Percentiles rank a stretch among this genome's conserved stretches.
These are phyloP conservation scores for Cladobotryum mycophilum DNA, from an alignment of 2,329 filamentous ascomycete species.

Conservation along the genomic window DNA sequence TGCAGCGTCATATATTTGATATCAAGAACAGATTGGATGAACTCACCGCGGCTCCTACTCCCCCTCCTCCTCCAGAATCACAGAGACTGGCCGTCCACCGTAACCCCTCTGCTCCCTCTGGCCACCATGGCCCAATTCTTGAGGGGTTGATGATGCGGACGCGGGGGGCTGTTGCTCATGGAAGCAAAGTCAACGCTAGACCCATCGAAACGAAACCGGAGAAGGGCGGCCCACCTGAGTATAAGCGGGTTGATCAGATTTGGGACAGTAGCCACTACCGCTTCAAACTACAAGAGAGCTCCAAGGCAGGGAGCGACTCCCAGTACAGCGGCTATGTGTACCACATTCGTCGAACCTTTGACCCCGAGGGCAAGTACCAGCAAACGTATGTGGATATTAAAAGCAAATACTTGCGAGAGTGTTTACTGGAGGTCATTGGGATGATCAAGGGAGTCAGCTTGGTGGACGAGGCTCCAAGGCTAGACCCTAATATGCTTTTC, in stretches of 20 bases:
- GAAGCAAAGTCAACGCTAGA: background rate
- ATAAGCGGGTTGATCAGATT: slow-evolving; percentile 48
- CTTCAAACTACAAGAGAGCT: slow-evolving; percentile 50
- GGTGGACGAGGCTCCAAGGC: slow-evolving; percentile 69
- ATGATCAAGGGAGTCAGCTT: slow-evolving; percentile 55
- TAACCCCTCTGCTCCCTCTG: no score
- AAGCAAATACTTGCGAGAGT: slow-evolving; percentile 69
- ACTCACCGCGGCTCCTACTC: background rate
- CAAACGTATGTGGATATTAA: slow-evolving; percentile 75
- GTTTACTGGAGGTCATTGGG: slow-evolving; percentile 37
- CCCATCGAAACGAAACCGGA: no score
- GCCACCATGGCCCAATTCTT: no score
- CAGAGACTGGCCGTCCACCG: no score
- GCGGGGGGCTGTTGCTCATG: no score
- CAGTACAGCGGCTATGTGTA: slow-evolving; percentile 77
- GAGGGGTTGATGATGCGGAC: no score
- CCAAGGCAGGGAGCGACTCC: slow-evolving; percentile 37
- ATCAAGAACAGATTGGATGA: slow-evolving; percentile 18
- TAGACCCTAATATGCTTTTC: slow-evolving; percentile 67
- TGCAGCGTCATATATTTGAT: slow-evolving; percentile 22
- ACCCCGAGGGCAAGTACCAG: slow-evolving; percentile 76
- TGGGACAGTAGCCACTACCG: slow-evolving; percentile 46
- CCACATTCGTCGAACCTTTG: slow-evolving; percentile 74
- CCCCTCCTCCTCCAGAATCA: no score
- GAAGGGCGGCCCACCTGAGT: slow-evolving; percentile 23